Base-by-base conservation (phyloP, 768 basidiomycete species). In the Termitomyces sp. region DNA sequence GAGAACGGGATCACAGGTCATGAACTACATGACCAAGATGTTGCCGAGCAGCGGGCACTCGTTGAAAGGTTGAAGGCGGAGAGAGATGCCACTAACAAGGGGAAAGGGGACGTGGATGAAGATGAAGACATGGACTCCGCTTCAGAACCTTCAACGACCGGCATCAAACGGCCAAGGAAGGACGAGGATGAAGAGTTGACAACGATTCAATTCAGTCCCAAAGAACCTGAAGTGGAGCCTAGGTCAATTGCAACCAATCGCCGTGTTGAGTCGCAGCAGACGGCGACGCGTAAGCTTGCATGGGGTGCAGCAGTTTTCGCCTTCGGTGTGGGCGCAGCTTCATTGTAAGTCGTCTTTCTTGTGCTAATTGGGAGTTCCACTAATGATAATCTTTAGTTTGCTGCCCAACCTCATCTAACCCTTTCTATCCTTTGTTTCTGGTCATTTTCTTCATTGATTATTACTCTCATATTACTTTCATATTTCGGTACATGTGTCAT, bases 271-370 rank as follows among this genome's bases (percentile, higher is more conserved):
- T 68, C 81, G 46, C 66, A 86, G 60, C 79, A 85, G 61, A 85
- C 91, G 11, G 80, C 83, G 65, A 80, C 82, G 63, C 89, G 88
- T 71, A 84, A 85, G 35, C 76, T 87, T 53, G 89, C 87, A 2
- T 94, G 91, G 91, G 92, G 92, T 37, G 76, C 88, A 19, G 78
- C 89, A 37, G 88, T 88, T 19, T 95, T 96, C 70, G 90, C 89
- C 37, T 75, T 92, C 49, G 91, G 91, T 28, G 74, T 89, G 68
- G 82, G 89, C 49, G 91, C 90, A 59, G 80, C 48, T 41, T 46
- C 54, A 39, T 41, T 88, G 90, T 93, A 64, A 73, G 88, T 84
- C 28, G 52, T 54, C 47, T 51, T 37, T 37, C 5, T 57, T 32
- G 6, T 14, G 17, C 34, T 40, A 37, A 3, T 37, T 39, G 48